Percentiles rank a stretch among this genome's conserved stretches.
These are phyloP conservation scores for Penicillium sp. DNA, from an alignment of 2,329 filamentous ascomycete species.

Conservation along the genomic window DNA sequence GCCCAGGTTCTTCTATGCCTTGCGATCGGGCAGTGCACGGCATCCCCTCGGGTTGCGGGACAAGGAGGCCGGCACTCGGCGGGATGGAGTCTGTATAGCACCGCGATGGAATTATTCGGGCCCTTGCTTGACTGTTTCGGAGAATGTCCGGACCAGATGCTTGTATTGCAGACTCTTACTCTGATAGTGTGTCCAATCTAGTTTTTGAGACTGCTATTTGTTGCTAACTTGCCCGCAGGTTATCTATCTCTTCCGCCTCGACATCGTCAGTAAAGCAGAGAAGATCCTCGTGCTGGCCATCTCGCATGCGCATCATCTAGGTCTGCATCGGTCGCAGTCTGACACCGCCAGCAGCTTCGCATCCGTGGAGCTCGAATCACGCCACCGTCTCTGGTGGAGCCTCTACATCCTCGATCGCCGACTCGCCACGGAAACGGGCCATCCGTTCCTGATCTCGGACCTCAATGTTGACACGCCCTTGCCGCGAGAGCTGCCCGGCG, in stretches of 20 bases:
- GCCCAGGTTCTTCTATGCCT: slow-evolving; percentile 28
- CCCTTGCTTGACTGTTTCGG: slow-evolving; percentile 24
- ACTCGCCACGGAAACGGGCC: slow-evolving; percentile 32
- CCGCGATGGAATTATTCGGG: slow-evolving; percentile 27
- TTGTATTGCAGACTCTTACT: neutral
- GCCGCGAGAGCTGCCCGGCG: slow-evolving; percentile 12
- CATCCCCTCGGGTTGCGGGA: slow-evolving; percentile 21
- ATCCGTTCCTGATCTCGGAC: slow-evolving; percentile 34
- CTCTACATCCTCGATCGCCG: slow-evolving; percentile 31
- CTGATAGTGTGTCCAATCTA: neutral
- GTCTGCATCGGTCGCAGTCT: slow-evolving; percentile 27
- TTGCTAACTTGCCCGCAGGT: slow-evolving; percentile 26
- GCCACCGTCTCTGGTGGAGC: slow-evolving; percentile 37
- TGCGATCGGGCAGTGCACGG: slow-evolving; percentile 30
- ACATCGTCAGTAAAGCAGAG: slow-evolving; percentile 14
- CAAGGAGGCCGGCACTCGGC: slow-evolving; percentile 27
- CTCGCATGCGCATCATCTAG: slow-evolving; percentile 29
- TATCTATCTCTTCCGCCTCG: slow-evolving; percentile 30
- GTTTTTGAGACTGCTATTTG: slow-evolving; percentile 4
- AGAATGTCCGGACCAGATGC: slow-evolving; percentile 8
- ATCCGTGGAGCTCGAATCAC: slow-evolving; percentile 28
- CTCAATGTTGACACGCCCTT: slow-evolving; percentile 28
- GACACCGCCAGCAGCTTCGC: slow-evolving; percentile 15
- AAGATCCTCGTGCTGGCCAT: slow-evolving; percentile 26
- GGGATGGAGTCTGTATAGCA: slow-evolving; percentile 32